Evolutionary conservation across 2,329 filamentous ascomycete species (phyloP), one percentile per base, ranked within the genome.

Genomic region (Aspergillus arachidicola): DNA sequence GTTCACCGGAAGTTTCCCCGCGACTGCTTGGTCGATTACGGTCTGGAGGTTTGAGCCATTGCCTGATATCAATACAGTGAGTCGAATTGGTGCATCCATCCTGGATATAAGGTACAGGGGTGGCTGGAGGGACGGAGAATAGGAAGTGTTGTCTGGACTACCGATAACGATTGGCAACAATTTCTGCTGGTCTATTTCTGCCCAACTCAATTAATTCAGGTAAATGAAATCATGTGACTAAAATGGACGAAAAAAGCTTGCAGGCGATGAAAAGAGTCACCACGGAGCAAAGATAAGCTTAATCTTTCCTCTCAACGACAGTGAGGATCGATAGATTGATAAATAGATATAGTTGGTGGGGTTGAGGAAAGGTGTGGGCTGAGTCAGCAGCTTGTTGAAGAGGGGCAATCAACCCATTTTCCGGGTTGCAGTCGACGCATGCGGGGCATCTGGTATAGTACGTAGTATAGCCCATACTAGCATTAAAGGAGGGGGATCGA

Each of bases 21-120:
- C 75, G 59, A 80, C 78, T 76, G 81, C 80, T 63, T 85, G 85
- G 75, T 90, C 86, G 72, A 90, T 89, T 58, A 96, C 84, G 62
- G 91, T 91, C 82, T 94, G 91, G 23, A 94, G 87, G 75, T 94
- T 94, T 45, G 89, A 88, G 70, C 92, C 92, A 68, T 85, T 89
- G 76, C 91, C 90, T 57, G 88, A 91, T 76, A 89, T 89, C 73
- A 92, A 86, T 69, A 92, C 87, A 58, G 89, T 84, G 69, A 91
- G 83, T 61, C 85, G 86, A 71, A 79, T 73, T 48, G 75, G 75
- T 10, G 72, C 59, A 32, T 70, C 41, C 76, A 78, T 78, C 57
- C 66, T 58, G 30, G 12, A 19, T n/a, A 28, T 36, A 23, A 23
- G 36, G 3, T 51, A 10, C 4, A 45, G n/a, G 6, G 6, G 7